These are phyloP conservation scores for Chalciporus sp. DNA, from an alignment of 1,284 basidiomycete genomes.

Conservation along the genomic window DNA sequence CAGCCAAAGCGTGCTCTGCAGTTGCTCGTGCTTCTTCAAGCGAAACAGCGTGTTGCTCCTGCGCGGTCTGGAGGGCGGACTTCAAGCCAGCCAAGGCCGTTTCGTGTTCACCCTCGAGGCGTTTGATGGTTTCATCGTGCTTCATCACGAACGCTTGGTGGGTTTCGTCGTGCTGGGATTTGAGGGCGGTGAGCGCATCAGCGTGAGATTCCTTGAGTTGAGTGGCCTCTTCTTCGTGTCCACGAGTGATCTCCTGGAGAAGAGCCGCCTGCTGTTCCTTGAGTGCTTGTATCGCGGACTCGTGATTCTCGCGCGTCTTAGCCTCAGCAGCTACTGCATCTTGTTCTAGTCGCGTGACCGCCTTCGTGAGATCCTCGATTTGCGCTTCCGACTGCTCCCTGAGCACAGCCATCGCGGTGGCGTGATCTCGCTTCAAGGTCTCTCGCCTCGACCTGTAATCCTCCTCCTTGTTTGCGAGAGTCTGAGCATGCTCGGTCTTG, in stretches of 20 bases:
- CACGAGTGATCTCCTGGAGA: constrained; percentile 55
- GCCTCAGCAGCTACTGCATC: constrained; percentile 43
- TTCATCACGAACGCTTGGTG: constrained; percentile 36
- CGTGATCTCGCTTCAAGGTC: constrained; percentile 44
- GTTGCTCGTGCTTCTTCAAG: constrained; percentile 44
- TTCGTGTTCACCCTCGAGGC: constrained; percentile 50
- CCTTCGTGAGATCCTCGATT: constrained; percentile 49
- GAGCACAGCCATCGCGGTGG: constrained; percentile 35
- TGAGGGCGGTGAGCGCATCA: constrained; percentile 33
- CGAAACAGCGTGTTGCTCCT: constrained; percentile 47
- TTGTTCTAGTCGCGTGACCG: constrained; percentile 48
- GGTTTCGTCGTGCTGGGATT: constrained; percentile 34
- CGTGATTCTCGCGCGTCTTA: constrained; percentile 50
- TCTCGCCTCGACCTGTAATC: constrained; percentile 51
- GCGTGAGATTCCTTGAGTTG: constrained; percentile 51
- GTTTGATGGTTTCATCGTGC: constrained; percentile 44
- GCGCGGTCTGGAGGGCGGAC: constrained; percentile 43
- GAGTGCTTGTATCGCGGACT: constrained; percentile 48
- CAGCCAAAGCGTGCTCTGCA: constrained; percentile 39
- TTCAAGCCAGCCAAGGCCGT: constrained; percentile 46
- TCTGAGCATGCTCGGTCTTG: constrained; percentile 60
- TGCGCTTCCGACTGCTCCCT: constrained; percentile 46
- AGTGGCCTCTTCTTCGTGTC: constrained; percentile 55
- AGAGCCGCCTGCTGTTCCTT: constrained; percentile 59
- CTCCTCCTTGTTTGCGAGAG: constrained; percentile 57